phyloP scores from a whole-genome alignment of 345 rosid species.

The Populus nigra region DNA sequence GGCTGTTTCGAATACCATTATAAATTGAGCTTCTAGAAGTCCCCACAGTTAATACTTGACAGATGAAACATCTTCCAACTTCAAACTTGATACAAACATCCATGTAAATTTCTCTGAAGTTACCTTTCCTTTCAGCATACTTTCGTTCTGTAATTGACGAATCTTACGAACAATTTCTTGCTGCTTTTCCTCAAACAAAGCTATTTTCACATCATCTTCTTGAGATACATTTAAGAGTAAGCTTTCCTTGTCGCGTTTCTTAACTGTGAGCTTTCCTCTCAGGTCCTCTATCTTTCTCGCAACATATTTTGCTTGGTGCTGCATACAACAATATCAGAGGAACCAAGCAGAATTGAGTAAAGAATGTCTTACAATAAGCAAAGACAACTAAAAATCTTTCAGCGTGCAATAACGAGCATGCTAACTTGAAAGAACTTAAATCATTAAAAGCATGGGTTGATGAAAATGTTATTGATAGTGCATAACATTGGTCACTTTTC shows the following conservation, averaged over 20 bases:
- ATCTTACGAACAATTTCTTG: slow-evolving; percentile 50
- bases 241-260: slow-evolving; percentile 28
- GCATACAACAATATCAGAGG: slow-evolving; percentile 15
- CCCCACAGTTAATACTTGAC: too few species aligned
- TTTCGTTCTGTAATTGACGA: slow-evolving; percentile 51
- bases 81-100: neutral
- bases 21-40: too few species aligned
- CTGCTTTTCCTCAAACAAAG: slow-evolving; percentile 58
- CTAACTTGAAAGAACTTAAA: too few species aligned
- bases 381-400: neutral
- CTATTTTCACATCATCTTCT: slow-evolving; percentile 30
- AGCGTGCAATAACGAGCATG: neutral
- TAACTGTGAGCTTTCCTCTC: slow-evolving; percentile 25
- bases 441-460: too few species aligned
- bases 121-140: slow-evolving; percentile 64
- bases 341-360: neutral
- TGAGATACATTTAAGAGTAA: slow-evolving; percentile 28
- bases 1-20: too few species aligned
- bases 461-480: too few species aligned
- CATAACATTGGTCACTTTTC: too few species aligned
- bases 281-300: slow-evolving; percentile 46
- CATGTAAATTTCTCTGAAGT: neutral
- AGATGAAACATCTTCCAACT: too few species aligned
- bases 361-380: neutral
- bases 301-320: slow-evolving; percentile 58